Conservation (phyloP, 495 filamentous ascomycete genomes). For the Hapsidospora chrysogenum region DNA sequence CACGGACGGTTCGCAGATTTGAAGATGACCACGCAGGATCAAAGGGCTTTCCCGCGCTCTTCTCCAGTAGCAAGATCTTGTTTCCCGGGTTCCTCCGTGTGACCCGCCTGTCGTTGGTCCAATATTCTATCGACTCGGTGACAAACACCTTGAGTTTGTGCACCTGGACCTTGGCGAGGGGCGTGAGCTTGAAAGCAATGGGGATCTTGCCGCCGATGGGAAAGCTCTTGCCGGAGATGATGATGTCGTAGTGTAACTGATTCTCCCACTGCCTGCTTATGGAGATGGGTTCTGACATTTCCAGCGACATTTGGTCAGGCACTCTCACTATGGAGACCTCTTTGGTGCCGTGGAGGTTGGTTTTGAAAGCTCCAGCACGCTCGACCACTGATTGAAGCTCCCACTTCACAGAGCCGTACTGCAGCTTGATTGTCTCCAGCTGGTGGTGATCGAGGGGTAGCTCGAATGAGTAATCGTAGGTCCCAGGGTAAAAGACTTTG, state of each 20-base stretch:
- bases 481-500: conserved; percentile 74
- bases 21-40: conserved; percentile 65
- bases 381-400: conserved; percentile 79
- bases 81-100: conserved; percentile 70
- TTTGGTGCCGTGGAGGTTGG: conserved; percentile 69
- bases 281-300: conserved; percentile 90
- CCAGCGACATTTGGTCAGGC: conserved; percentile 79
- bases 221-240: conserved; percentile 97
- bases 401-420: conserved; percentile 77
- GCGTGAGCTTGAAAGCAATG: conserved; percentile 94
- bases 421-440: conserved; percentile 82
- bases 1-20: conserved; percentile 60
- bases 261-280: conserved; percentile 97
- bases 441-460: conserved; percentile 83
- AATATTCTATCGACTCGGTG: conserved; percentile 91
- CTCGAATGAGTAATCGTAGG: conserved; percentile 91
- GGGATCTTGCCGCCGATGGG: conserved; percentile 83
- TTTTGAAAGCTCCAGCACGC: conserved; percentile 79
- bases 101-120: conserved; percentile 71
- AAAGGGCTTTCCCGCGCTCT: conserved; percentile 65
- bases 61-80: conserved; percentile 83
- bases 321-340: conserved; percentile 80
- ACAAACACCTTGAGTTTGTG: conserved; percentile 93
- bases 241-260: conserved; percentile 95
- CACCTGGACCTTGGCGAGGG: conserved; percentile 88